Evolutionary conservation across 2,329 filamentous ascomycete genomes (phyloP).

Genomic region (Grosmannia clavigera): DNA sequence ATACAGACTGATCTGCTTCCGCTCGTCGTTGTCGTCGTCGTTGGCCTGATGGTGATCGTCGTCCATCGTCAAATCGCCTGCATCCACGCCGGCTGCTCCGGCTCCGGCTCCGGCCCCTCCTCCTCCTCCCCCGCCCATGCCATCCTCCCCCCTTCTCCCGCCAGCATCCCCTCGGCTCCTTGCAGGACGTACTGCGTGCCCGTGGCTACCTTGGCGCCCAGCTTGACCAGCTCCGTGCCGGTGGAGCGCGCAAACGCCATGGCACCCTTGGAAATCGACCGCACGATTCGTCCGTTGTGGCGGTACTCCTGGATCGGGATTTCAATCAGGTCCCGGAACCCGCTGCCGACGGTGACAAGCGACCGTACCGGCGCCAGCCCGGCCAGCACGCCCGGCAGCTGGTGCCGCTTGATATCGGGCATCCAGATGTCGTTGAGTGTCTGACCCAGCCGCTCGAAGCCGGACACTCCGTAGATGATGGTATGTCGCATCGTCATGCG

Average conservation of each 20-base stretch:
- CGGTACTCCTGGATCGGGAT: slow-evolving; percentile 86
- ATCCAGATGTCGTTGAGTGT: slow-evolving; percentile 94
- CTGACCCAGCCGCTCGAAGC: slow-evolving; percentile 81
- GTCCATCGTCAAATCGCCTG: background rate
- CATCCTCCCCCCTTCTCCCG: slow-evolving; percentile 20
- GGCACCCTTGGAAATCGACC: slow-evolving; percentile 85
- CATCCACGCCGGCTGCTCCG: no score
- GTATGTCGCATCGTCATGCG: slow-evolving; percentile 77
- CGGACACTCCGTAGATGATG: slow-evolving; percentile 84
- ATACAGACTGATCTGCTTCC: slow-evolving; percentile 76
- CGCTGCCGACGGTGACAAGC: slow-evolving; percentile 80
- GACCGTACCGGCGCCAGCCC: slow-evolving; percentile 84
- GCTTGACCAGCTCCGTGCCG: slow-evolving; percentile 82
- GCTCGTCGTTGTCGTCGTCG: slow-evolving; percentile 46
- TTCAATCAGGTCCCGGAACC: slow-evolving; percentile 74
- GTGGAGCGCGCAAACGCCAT: slow-evolving; percentile 85
- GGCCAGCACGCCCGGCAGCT: slow-evolving; percentile 77
- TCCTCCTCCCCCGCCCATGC: slow-evolving; percentile 2
- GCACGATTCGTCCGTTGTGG: slow-evolving; percentile 85
- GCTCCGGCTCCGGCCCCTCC: no score
- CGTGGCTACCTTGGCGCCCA: slow-evolving; percentile 87
- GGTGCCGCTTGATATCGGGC: slow-evolving; percentile 80
- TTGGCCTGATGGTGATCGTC: slow-evolving; percentile 11
- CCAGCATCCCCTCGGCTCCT: slow-evolving; percentile 71
- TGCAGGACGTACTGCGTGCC: slow-evolving; percentile 90